phyloP scores from a whole-genome alignment of 2,329 filamentous ascomycete species.

The Rutstroemia sp. region DNA sequence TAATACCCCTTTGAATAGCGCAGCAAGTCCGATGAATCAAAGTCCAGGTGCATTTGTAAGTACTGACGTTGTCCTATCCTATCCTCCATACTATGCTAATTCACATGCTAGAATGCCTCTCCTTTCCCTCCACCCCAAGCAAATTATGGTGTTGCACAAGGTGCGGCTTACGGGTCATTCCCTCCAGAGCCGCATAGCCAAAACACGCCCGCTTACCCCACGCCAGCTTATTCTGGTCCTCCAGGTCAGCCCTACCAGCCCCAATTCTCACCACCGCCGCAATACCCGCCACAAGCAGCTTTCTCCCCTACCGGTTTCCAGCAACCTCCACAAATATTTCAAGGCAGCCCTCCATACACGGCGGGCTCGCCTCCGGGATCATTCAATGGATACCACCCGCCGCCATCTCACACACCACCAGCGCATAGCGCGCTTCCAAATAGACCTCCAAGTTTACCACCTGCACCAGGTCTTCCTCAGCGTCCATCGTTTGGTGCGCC shows the following conservation, averaged over 20 bases:
- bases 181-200: slow-evolving; percentile 31
- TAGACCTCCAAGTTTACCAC: slow-evolving; percentile 46
- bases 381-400: slow-evolving; percentile 36
- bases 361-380: slow-evolving; percentile 32
- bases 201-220: slow-evolving; percentile 35
- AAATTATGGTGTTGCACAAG: slow-evolving; percentile 24
- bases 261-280: slow-evolving; percentile 29
- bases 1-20: slow-evolving; percentile 39
- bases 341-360: slow-evolving; percentile 12
- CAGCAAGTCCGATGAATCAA: slow-evolving; percentile 40
- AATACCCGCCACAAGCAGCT: slow-evolving; percentile 27
- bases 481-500: slow-evolving; percentile 48
- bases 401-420: slow-evolving; percentile 34
- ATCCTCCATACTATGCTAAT: slow-evolving; percentile 11
- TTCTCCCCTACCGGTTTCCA: slow-evolving; percentile 27
- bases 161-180: slow-evolving; percentile 29
- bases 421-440: slow-evolving; percentile 35
- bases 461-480: slow-evolving; percentile 50
- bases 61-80: slow-evolving; percentile 16
- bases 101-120: slow-evolving; percentile 24
- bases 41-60: slow-evolving; percentile 53
- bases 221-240: slow-evolving; percentile 31
- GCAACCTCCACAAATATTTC: slow-evolving; percentile 18
- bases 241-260: slow-evolving; percentile 28
- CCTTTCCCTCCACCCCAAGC: slow-evolving; percentile 26